Evolutionary conservation across 192 early-diverging fungal genomes (phyloP).

Genomic region (Cladochytrium replicatum): DNA sequence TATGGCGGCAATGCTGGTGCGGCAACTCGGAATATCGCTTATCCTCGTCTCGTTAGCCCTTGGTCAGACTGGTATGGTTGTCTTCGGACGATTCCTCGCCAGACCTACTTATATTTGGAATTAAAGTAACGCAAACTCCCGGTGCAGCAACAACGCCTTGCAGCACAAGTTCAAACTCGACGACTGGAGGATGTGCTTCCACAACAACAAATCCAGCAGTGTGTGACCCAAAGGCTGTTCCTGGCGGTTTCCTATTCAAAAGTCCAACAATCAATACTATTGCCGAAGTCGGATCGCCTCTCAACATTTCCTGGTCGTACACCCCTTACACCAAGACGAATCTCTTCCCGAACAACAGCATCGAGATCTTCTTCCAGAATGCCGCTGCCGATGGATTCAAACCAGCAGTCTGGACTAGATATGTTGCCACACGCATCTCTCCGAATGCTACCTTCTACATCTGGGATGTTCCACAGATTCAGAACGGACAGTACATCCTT

Average conservation of each 20-base stretch:
- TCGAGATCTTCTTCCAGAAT: constrained; percentile 15
- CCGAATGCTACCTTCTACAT: constrained; percentile 1
- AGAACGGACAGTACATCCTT: constrained; percentile 12
- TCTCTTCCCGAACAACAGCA: constrained; percentile 7
- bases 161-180: no score
- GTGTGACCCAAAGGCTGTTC: no score
- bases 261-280: background rate
- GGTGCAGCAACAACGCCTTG: no score
- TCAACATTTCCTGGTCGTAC: constrained; percentile 24
- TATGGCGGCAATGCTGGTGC: no score
- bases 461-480: constrained; percentile 13
- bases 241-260: constrained; percentile 9
- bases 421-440: background rate
- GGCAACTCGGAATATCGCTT: no score
- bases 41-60: no score
- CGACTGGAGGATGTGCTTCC: no score
- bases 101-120: no score
- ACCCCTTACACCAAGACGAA: constrained; percentile 5
- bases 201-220: no score
- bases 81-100: no score
- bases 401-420: constrained; percentile 6
- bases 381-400: background rate
- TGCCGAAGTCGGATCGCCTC: constrained; percentile 10
- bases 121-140: no score
- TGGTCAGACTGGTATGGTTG: no score